Conservation (phyloP, 1,284 basidiomycete genomes). For the Ceratobasidium theobromae region DNA sequence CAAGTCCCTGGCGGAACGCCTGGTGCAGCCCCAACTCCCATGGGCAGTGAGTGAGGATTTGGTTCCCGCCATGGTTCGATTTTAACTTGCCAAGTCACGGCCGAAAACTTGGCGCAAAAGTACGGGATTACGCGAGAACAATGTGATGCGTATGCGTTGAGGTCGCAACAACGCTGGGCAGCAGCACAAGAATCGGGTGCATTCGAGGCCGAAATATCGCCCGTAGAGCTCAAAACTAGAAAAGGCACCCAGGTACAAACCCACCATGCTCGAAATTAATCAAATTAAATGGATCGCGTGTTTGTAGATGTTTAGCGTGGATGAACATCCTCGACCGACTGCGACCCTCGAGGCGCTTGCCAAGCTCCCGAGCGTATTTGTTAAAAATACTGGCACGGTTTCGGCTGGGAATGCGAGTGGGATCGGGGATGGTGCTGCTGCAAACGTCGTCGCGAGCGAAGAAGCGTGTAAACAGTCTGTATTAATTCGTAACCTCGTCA, state of each 20-base stretch:
- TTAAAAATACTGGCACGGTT: slow-evolving; percentile 51
- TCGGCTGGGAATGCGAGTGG: slow-evolving; percentile 55
- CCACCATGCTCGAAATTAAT: slow-evolving; percentile 10
- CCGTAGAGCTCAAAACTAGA: slow-evolving; percentile 48
- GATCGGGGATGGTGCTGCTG: slow-evolving; percentile 56
- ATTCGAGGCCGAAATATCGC: slow-evolving; percentile 52
- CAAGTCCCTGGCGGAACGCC: slow-evolving; percentile 46
- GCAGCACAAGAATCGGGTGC: slow-evolving; percentile 51
- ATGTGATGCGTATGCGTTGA: slow-evolving; percentile 54
- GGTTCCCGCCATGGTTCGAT: too few relatives aligned
- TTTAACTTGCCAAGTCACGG: too few relatives aligned
- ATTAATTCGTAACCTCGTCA: background rate
- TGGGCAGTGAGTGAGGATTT: slow-evolving; percentile 50
- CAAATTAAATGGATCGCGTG: slow-evolving; percentile 24
- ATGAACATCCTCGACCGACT: slow-evolving; percentile 54
- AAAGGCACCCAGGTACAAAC: slow-evolving; percentile 39
- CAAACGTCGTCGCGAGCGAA: slow-evolving; percentile 54
- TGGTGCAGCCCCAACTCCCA: slow-evolving; percentile 46
- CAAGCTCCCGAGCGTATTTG: slow-evolving; percentile 51
- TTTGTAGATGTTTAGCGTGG: slow-evolving; percentile 41
- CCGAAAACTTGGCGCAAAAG: slow-evolving; percentile 55
- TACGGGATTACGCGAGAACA: slow-evolving; percentile 54
- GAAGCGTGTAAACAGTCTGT: slow-evolving; percentile 44
- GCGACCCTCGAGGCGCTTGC: slow-evolving; percentile 48
- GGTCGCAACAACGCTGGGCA: slow-evolving; percentile 54